Conservation (phyloP, 2,329 filamentous ascomycete species). For the Colletotrichum incanum region DNA sequence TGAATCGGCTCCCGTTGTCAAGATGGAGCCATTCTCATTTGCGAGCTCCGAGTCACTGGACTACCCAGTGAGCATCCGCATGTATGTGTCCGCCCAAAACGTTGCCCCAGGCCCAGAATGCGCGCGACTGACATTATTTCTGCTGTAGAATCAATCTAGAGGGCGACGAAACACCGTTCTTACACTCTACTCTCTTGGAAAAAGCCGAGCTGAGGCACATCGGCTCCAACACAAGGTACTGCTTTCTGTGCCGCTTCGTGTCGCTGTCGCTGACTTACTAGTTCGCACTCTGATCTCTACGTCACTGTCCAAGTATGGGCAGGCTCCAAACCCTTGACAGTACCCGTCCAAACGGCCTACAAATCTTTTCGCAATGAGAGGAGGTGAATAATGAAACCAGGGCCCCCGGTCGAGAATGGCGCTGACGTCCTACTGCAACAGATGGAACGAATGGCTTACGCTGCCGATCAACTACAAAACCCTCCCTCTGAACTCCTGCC, state of each 20-base stretch:
- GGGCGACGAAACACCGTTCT: conserved; percentile 59
- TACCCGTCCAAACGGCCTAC: conserved; percentile 93
- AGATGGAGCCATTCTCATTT: conserved; percentile 97
- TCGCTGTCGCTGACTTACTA: conserved; percentile 55
- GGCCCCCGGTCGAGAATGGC: neutral
- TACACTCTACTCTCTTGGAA: conserved; percentile 80
- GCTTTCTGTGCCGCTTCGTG: conserved; percentile 9
- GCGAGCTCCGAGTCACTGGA: conserved; percentile 89
- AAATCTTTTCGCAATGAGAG: conserved; percentile 86
- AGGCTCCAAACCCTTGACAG: conserved; percentile 93
- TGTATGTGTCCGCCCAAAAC: conserved; percentile 59
- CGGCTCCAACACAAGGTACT: conserved; percentile 84
- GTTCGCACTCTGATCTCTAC: conserved; percentile 89
- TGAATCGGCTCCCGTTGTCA: conserved; percentile 39
- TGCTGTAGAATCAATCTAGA: conserved; percentile 63
- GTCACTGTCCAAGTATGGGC: conserved; percentile 95
- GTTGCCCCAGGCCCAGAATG: neutral
- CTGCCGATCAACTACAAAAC: conserved; percentile 89
- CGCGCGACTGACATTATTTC: conserved; percentile 6
- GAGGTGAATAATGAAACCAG: conserved; percentile 58
- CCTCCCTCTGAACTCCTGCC: conserved; percentile 84
- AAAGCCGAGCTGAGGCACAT: conserved; percentile 87
- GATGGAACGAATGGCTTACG: conserved; percentile 97
- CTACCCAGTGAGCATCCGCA: conserved; percentile 78
- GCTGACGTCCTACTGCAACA: conserved; percentile 50